These are phyloP conservation scores for Dactylonectria macrodidyma DNA, from an alignment of 2,329 filamentous ascomycete species.

Conservation along the genomic window DNA sequence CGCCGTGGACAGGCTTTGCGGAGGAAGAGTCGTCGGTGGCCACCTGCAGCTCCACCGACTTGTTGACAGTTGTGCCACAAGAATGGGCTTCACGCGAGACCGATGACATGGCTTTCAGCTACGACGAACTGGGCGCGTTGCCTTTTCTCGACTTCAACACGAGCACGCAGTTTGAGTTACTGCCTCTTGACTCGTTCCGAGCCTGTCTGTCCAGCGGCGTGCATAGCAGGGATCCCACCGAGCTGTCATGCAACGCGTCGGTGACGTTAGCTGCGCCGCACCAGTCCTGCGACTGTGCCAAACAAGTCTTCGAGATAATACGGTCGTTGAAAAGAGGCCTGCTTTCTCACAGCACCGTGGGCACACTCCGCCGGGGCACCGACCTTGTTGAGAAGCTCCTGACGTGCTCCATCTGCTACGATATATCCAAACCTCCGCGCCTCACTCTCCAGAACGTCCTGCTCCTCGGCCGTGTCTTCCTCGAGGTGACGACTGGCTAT, in stretches of 20 bases:
- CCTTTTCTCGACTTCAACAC: slow-evolving; percentile 35
- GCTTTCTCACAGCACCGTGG: slow-evolving; percentile 17
- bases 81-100: slow-evolving; percentile 14
- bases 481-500: slow-evolving; percentile 47
- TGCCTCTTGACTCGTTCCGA: slow-evolving; percentile 37
- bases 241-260: slow-evolving; percentile 9
- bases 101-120: slow-evolving; percentile 1
- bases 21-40: slow-evolving; percentile 8
- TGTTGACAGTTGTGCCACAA: slow-evolving; percentile 12
- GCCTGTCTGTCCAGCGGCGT: slow-evolving; percentile 21
- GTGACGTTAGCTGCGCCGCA: not conserved
- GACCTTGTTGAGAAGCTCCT: slow-evolving; percentile 42
- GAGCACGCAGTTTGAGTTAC: slow-evolving; percentile 13
- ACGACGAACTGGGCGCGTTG: slow-evolving; percentile 32
- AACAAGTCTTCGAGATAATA: slow-evolving; percentile 22
- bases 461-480: slow-evolving; percentile 46
- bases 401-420: slow-evolving; percentile 47
- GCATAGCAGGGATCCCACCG: not conserved
- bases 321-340: slow-evolving; percentile 4
- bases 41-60: slow-evolving; percentile 7
- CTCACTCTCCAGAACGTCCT: slow-evolving; percentile 49
- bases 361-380: slow-evolving; percentile 9
- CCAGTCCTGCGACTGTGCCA: slow-evolving; percentile 13
- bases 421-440: slow-evolving; percentile 47
- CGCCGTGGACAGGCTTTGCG: slow-evolving; percentile 4